Evolutionary conservation across 2,329 filamentous ascomycete species (phyloP), one percentile per base, ranked within the genome.

Genomic region (Trichoderma polysporum): DNA sequence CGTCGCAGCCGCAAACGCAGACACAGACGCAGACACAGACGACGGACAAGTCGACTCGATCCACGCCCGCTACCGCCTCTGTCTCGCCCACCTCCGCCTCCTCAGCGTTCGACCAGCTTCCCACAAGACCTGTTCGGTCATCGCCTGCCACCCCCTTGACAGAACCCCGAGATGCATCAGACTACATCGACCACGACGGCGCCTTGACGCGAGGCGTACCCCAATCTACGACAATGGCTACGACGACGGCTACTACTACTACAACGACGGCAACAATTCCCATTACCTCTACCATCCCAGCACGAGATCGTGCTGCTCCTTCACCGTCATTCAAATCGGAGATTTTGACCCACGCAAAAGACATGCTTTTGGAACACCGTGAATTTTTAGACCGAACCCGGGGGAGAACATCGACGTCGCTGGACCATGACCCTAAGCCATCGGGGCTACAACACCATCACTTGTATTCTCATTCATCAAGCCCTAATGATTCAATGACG

Each of bases 351-450:
- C 72, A 77, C 35, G 74, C 80, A 59, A 77, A 78, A 64, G 76
- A 79, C 53, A 73, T 79, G 68, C 70, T 81, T 56, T 66, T 78
- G 35, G 78, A 80, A 58, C 75, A 76, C 22, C 74, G 74, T 52
- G 74, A 77, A 50, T 73, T 76, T 53, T 70, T 76, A 50, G 76
- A 77, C 47, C 71, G 71, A n/a, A 65, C 72, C 8, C 72, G 73
- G 17, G 73, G 72, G 39, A 72, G 74, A 22, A 69, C 75, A 2
- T 76, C 77, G 10, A 75, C 74, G 5, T 78, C 78, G 22, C 70
- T 80, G 45, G 78, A 80, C 37, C 71, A 76, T 22, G 77, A 79
- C 15, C 73, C 73, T 33, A 72, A 69, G 35, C 66, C 71, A 7
- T 63, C 68, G 31, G 73, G 74, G n/a, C 52, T 70, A 35, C 59